Evolutionary conservation across 345 rosid species (phyloP).

Genomic region (Psidium guajava): DNA sequence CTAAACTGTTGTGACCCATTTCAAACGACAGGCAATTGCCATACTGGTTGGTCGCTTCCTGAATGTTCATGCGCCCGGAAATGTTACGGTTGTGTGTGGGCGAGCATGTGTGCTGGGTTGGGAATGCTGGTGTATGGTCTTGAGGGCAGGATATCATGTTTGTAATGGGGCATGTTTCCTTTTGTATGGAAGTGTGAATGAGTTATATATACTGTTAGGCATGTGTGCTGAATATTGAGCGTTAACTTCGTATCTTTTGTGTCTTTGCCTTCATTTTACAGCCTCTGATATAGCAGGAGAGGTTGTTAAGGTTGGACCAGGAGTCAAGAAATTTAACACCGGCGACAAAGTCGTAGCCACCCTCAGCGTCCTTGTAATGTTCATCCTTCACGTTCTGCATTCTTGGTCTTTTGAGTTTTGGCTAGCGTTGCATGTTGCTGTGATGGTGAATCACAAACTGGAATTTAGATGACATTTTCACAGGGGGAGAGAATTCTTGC

Average conservation of each 20-base stretch:
- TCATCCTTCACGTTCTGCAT: not conserved
- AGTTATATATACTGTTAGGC: not conserved
- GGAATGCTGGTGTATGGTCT: not conserved
- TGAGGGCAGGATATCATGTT: not conserved
- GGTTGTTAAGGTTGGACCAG: conserved; percentile 20
- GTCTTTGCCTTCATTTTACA: not conserved
- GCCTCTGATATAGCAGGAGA: conserved; percentile 29
- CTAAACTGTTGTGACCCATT: not conserved
- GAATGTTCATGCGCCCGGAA: not conserved
- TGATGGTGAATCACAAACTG: not conserved
- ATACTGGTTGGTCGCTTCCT: not conserved
- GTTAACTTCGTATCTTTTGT: not conserved
- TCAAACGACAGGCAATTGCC: not conserved
- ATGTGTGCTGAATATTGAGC: not conserved
- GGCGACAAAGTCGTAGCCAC: conserved; percentile 27
- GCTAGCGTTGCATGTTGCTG: not conserved
- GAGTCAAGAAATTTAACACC: conserved; percentile 11
- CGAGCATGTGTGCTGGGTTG: not conserved
- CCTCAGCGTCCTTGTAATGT: conserved; percentile 4
- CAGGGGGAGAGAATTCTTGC: not conserved
- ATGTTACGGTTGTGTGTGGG: not conserved
- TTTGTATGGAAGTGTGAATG: not conserved
- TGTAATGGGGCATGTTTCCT: not conserved
- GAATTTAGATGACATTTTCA: not conserved
- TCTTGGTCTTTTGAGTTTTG: not conserved